Base-by-base conservation (phyloP, 352 stramenopile genomes). In the Albugo candida region DNA sequence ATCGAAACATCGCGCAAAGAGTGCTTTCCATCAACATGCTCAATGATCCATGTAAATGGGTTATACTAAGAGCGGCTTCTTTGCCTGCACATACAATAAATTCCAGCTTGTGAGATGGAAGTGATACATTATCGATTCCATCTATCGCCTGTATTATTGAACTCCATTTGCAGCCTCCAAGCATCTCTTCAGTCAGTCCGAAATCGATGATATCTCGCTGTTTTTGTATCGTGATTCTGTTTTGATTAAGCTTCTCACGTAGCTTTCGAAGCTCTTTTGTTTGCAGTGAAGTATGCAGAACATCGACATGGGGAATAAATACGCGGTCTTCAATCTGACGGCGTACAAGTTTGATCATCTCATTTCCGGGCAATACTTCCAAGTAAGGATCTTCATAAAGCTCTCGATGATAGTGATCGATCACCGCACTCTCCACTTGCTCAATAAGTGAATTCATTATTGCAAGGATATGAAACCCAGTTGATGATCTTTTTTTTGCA, bases 51-150 rank as follows among this genome's bases (percentile, higher is more conserved):
- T 83, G 72, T 24, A 60, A 63, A n/a, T 63, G 49, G 2, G 61
- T 59, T 39, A 91, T 74, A 6, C 52, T 63, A 11, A 74, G 49
- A 1, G 53, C 59, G 41, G 87, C 79, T 10, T 51, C 50, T 36
- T 65, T 70, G 1, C 63, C 71, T 13, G 70, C 70, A 14, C 54
- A 61, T 16, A 85, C 52, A 41, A 91, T 70, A 13, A 86, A 51
- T 24, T 86, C 72, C 35, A 89, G 63, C 56, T 92, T 92, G 63
- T 89, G 76, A 13, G 76, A 82, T 21, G 75, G 68, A 1, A 92
- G 56, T 17, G 79, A 86, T 13, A 81, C 63, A 40, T 69, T 84
- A 42, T 92, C 79, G 14, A 92, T 55, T 24, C 64, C 60, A 47
- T 80, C 70, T 13, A 86, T 53, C 17, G 76, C 67, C 34, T 63